Conservation (phyloP, 768 basidiomycete species). For the Grammothele lineata region DNA sequence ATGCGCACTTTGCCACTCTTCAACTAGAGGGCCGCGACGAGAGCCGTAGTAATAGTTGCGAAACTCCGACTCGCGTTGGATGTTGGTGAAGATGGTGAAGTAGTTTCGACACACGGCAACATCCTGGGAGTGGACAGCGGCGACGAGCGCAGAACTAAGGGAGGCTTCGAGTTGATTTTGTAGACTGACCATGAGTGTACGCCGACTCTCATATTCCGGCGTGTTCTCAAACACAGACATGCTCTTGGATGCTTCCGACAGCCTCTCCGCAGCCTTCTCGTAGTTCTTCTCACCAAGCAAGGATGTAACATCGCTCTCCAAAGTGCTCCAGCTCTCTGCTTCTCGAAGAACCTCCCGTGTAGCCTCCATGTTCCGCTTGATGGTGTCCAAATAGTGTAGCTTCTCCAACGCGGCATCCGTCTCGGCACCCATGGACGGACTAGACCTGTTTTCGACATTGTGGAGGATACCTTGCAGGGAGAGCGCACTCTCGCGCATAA, state of each 20-base stretch:
- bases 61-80: constrained; percentile 91
- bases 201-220: constrained; percentile 82
- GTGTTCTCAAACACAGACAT: constrained; percentile 94
- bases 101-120: constrained; percentile 69
- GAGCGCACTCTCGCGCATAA: constrained; percentile 90
- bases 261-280: constrained; percentile 85
- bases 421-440: constrained; percentile 45
- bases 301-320: constrained; percentile 88
- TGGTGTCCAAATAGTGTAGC: constrained; percentile 75
- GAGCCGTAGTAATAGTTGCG: constrained; percentile 92
- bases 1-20: constrained; percentile 61
- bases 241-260: constrained; percentile 84
- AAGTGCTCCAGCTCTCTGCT: constrained; percentile 94
- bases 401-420: constrained; percentile 69
- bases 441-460: constrained; percentile 54
- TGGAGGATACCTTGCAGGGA: constrained; percentile 66
- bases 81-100: constrained; percentile 83
- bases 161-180: constrained; percentile 96
- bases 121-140: constrained; percentile 80
- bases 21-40: constrained; percentile 57
- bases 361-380: constrained; percentile 85
- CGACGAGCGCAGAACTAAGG: constrained; percentile 84
- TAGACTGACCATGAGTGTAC: constrained; percentile 82
- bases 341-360: constrained; percentile 87
- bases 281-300: constrained; percentile 78